Conservation (phyloP, 345 rosid species). For the Eucalyptus dawsonii region DNA sequence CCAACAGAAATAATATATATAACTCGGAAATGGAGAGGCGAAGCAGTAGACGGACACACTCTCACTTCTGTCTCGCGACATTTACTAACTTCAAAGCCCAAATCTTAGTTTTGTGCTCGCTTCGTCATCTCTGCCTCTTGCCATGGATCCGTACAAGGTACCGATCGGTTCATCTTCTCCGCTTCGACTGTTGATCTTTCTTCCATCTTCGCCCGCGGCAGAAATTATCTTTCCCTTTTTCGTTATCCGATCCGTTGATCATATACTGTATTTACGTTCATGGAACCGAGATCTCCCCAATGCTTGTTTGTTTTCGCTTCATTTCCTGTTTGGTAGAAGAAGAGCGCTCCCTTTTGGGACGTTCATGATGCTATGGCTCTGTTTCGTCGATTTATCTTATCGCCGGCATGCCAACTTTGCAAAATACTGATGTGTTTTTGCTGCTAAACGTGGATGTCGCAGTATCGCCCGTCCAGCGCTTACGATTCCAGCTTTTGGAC, state of each 20-base stretch:
- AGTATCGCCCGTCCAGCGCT: slow-evolving; percentile 67
- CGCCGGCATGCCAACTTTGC: background rate
- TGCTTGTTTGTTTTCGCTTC: background rate
- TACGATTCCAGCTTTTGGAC: slow-evolving; percentile 55
- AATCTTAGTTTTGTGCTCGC: background rate
- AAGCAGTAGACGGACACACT: background rate
- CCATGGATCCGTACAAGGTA: slow-evolving; percentile 37
- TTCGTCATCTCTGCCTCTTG: background rate
- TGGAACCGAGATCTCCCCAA: background rate
- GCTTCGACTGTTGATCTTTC: background rate
- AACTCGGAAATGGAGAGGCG: background rate
- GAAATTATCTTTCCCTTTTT: background rate
- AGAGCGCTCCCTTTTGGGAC: background rate
- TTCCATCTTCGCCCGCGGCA: background rate
- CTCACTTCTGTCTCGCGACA: background rate
- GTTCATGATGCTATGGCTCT: background rate
- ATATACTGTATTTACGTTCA: background rate
- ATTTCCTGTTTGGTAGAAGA: background rate
- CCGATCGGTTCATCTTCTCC: background rate
- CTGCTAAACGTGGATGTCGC: background rate
- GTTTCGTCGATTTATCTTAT: background rate
- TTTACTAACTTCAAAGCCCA: background rate
- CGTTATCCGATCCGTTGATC: background rate
- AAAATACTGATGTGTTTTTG: background rate
- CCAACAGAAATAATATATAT: background rate